Percentiles rank a stretch among this genome's conserved stretches.
Conservation (phyloP, 2,329 filamentous ascomycete genomes). For the Fusarium falciforme region DNA sequence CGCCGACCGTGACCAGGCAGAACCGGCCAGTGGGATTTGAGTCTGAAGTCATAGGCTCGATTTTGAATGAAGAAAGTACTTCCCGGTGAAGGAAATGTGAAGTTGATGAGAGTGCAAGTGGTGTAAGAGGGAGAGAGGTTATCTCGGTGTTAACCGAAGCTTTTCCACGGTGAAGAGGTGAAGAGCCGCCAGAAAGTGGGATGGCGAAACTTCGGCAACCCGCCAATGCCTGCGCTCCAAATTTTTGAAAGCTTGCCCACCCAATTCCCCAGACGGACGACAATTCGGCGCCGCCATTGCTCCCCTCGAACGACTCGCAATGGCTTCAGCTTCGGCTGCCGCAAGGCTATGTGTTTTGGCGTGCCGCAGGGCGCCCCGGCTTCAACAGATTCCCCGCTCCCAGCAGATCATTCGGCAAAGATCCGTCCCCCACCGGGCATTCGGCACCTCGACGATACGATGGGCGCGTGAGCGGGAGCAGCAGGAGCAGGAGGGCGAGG, state of each 20-base stretch:
- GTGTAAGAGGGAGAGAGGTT: constrained; percentile 21
- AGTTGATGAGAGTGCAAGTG: constrained; percentile 13
- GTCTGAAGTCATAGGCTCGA: constrained; percentile 10
- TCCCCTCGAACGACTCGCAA: constrained; percentile 42
- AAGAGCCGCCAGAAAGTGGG: neutral
- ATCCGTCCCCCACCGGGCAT: constrained; percentile 39
- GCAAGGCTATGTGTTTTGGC: constrained; percentile 51
- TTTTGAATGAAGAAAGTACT: neutral
- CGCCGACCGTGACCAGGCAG: constrained; percentile 92
- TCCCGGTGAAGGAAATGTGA: neutral
- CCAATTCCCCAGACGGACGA: constrained; percentile 33
- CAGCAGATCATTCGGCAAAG: constrained; percentile 41
- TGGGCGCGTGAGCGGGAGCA: constrained; percentile 38
- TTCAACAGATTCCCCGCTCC: constrained; percentile 37
- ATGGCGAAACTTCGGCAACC: constrained; percentile 44
- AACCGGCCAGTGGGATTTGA: constrained; percentile 42
- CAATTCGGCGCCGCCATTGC: constrained; percentile 39
- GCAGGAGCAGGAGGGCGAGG: constrained; percentile 28
- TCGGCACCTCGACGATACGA: constrained; percentile 48
- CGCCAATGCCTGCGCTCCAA: constrained; percentile 34
- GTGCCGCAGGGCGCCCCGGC: constrained; percentile 47
- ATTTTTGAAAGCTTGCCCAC: constrained; percentile 46
- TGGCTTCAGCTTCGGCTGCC: constrained; percentile 54
- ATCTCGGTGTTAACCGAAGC: constrained; percentile 5
- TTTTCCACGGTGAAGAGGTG: constrained; percentile 17